Percentiles rank a stretch among this genome's conserved stretches.
Conservation (phyloP, 495 filamentous ascomycete genomes). For the Xylaria nigripes region DNA sequence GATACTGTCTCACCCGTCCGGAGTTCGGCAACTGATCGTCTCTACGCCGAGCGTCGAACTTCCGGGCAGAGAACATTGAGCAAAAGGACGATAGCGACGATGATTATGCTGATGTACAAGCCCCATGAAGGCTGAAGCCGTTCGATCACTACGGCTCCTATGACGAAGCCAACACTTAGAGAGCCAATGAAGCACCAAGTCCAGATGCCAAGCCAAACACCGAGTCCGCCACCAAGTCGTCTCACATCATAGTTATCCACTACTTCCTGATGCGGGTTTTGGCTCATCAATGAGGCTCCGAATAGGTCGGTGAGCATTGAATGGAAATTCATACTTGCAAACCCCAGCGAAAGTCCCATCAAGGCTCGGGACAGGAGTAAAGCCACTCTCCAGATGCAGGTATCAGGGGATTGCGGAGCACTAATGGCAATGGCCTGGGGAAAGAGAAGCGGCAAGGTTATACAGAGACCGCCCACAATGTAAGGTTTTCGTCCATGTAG, state of each 20-base stretch:
- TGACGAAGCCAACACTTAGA: slow-evolving; percentile 57
- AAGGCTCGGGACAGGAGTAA: slow-evolving; percentile 53
- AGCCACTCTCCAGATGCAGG: slow-evolving; percentile 47
- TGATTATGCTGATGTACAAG: slow-evolving; percentile 59
- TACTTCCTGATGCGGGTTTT: slow-evolving; percentile 61
- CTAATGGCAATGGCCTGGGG: slow-evolving; percentile 61
- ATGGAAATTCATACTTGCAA: slow-evolving; percentile 68
- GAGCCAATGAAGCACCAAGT: slow-evolving; percentile 64
- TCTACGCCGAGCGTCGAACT: slow-evolving; percentile 53
- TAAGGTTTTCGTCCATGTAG: slow-evolving; percentile 72
- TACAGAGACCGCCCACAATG: slow-evolving; percentile 51
- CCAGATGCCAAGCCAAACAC: slow-evolving; percentile 71
- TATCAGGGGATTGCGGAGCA: slow-evolving; percentile 45
- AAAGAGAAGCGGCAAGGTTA: slow-evolving; percentile 65
- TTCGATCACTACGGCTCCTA: slow-evolving; percentile 59
- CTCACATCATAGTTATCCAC: slow-evolving; percentile 55
- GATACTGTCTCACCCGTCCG: slow-evolving; percentile 45
- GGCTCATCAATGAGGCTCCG: slow-evolving; percentile 61
- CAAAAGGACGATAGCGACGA: slow-evolving; percentile 51
- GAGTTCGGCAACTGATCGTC: slow-evolving; percentile 57
- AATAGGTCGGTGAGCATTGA: slow-evolving; percentile 64
- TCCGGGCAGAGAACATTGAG: slow-evolving; percentile 61
- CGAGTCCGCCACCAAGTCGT: slow-evolving; percentile 65
- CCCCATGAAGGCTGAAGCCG: slow-evolving; percentile 56
- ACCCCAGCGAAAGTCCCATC: slow-evolving; percentile 61